Percentiles rank a stretch among this genome's conserved stretches.
Evolutionary conservation across 2,329 filamentous ascomycete genomes (phyloP).

Genomic region (Penicillium sp.): DNA sequence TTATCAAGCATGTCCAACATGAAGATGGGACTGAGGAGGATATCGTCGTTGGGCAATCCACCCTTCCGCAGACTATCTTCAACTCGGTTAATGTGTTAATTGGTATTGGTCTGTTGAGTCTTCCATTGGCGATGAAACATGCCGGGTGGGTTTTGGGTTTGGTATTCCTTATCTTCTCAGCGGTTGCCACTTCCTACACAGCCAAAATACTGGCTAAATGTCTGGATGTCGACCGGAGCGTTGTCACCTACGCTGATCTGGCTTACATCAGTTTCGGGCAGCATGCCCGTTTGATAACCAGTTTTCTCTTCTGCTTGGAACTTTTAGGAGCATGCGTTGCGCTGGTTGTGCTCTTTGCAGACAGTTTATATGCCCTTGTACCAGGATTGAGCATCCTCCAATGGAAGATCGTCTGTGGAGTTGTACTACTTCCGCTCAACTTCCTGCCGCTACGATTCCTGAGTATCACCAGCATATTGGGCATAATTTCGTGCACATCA

Average conservation of each 20-base stretch:
- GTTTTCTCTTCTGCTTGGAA: slow-evolving; percentile 78
- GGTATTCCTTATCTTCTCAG: slow-evolving; percentile 62
- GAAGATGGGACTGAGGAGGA: slow-evolving; percentile 73
- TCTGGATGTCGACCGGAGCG: slow-evolving; percentile 70
- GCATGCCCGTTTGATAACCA: slow-evolving; percentile 70
- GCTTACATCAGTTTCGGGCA: slow-evolving; percentile 84
- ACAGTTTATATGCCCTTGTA: slow-evolving; percentile 72
- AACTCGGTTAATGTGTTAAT: slow-evolving; percentile 93
- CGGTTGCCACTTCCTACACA: slow-evolving; percentile 72
- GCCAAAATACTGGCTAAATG: slow-evolving; percentile 77
- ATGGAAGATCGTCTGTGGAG: slow-evolving; percentile 79
- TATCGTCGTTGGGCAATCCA: slow-evolving; percentile 85
- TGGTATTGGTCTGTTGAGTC: slow-evolving; percentile 76
- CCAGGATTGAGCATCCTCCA: slow-evolving; percentile 58
- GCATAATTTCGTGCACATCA: slow-evolving; percentile 80
- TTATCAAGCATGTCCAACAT: slow-evolving; percentile 83
- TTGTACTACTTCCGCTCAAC: slow-evolving; percentile 70
- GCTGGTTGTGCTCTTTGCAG: slow-evolving; percentile 82
- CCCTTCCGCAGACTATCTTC: slow-evolving; percentile 86
- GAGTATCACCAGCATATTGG: slow-evolving; percentile 83
- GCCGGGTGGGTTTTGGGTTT: slow-evolving; percentile 82
- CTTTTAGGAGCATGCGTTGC: slow-evolving; percentile 82
- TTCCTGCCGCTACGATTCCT: slow-evolving; percentile 75
- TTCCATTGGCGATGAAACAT: slow-evolving; percentile 80
- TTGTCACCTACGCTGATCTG: slow-evolving; percentile 90